Evolutionary conservation across 2,329 filamentous ascomycete species (phyloP), one percentile per base, ranked within the genome.

Genomic region (Talaromyces islandicus): DNA sequence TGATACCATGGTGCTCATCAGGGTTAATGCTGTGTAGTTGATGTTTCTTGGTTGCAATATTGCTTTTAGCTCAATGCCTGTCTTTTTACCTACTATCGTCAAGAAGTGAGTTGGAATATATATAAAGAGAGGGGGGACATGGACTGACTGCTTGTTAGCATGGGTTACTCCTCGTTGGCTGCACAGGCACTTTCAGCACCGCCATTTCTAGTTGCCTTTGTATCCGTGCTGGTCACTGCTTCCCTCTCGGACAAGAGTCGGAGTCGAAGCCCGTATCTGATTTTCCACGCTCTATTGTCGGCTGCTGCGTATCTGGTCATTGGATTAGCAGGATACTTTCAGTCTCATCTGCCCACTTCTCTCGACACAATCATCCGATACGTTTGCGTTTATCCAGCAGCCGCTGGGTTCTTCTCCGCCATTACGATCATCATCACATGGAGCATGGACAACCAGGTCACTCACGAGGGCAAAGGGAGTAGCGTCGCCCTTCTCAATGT

Each of bases 21-120:
- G 12, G 12, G 17, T 4, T 30, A 17, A 2, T 59, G 2, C 27
- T 60, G 50, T 46, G 50, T 58, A 77, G 75, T 75, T 85, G 66
- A 95, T 96, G 84, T 90, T 95, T 80, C 92, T 95, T 78, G 85
- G 88, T 73, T 87, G 89, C 69, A 96, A 96, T 74, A 88, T 95
- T 71, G 89, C 91, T 12, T 96, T 96, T 78, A 87, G 87, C 69
- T 93, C 89, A 24, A 86, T 96, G 71, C 92, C 92, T 2, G 90
- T 94, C 54, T 96, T 96, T 71, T 82, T 96, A 2, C 91, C 91
- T 38, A 91, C 89, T 25, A 91, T 95, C 63, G 82, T 95, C 53
- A 79, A 81, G 62, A 84, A 88, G 70, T 79, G 67, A 60, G 72
- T 67, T 30, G 14, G 11, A 1, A 12, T 32, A 3, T 32, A 11